These are phyloP conservation scores for Alternaria novae-zelandiae DNA, from an alignment of 2,329 filamentous ascomycete genomes.

Conservation along the genomic window DNA sequence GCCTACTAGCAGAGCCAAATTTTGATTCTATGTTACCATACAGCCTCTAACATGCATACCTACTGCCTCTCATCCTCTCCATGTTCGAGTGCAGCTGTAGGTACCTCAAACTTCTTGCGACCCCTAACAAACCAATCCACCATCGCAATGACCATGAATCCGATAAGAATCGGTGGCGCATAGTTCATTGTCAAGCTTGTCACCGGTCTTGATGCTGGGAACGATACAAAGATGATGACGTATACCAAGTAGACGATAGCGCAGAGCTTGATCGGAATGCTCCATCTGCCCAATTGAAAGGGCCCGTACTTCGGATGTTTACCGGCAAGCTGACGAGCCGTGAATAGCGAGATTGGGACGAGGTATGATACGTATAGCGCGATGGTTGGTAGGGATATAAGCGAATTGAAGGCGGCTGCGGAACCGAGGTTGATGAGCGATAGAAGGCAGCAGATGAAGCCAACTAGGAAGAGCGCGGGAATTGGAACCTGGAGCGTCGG, in stretches of 20 bases:
- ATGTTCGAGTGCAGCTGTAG: slow-evolving; percentile 1
- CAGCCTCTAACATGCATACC: not conserved
- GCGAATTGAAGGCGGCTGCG: slow-evolving; percentile 46
- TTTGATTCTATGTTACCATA: not conserved
- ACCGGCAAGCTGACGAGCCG: slow-evolving; percentile 18
- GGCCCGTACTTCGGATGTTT: slow-evolving; percentile 19
- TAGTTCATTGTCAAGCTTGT: slow-evolving; percentile 28
- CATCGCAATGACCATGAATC: slow-evolving; percentile 17
- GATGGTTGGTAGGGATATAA: slow-evolving; percentile 37
- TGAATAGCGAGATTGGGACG: slow-evolving; percentile 34
- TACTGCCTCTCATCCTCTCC: not conserved
- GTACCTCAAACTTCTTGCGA: slow-evolving; percentile 19
- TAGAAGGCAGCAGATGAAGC: slow-evolving; percentile 39
- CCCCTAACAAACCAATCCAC: slow-evolving; percentile 24
- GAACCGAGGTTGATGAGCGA: slow-evolving; percentile 52
- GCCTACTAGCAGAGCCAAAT: not conserved
- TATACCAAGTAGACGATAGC: slow-evolving; percentile 42
- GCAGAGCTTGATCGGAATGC: slow-evolving; percentile 43
- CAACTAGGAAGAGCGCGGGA: slow-evolving; percentile 32
- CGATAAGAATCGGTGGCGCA: slow-evolving; percentile 14
- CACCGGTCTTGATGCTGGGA: slow-evolving; percentile 25
- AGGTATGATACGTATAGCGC: slow-evolving; percentile 34
- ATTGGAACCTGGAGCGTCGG: slow-evolving; percentile 22
- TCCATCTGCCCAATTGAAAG: slow-evolving; percentile 45
- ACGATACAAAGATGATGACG: slow-evolving; percentile 47